Base-by-base conservation (phyloP, 83 land plant species). In the Picea abies region DNA sequence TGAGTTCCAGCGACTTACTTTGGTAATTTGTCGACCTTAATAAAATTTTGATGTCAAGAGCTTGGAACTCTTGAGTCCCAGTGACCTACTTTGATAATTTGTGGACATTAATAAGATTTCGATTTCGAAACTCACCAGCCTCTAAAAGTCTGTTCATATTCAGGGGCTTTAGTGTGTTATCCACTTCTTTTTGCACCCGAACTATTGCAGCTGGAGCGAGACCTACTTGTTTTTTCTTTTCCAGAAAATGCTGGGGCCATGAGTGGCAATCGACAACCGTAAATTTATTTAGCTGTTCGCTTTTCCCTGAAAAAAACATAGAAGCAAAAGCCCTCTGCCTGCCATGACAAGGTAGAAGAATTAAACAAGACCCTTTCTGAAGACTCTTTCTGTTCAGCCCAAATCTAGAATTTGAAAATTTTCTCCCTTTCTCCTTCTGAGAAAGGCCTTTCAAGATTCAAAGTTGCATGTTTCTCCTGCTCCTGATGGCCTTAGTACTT, bases 161-260 rank as follows among this genome's bases (percentile, higher is more conserved):
- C 58, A 90, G 29, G 17, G 88, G 41, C 67, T 67, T 85, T 37
- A 91, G 80, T 4, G 69, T 66, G 75, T 90, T 84, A 83, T 80
- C 83, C 11, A 71, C 52, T 32, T 86, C 89, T 73, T 89, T 92
- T 64, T 85, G 85, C 69, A 92, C 80, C 41, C 85, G 25, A 52
- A 96, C 99, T 60, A 98, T 82, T 61, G 96, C 98, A 78, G 98
- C 97, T 16, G 98, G 96, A 85, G 98, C 97, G 29, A 92, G 88
- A 20, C 98, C 98, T 41, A 89, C 35, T 66, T 85, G 81, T 19
- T 79, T 81, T 80, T 94, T 86, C 63, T 85, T 86, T 63, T 89
- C 93, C 4, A 79, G 60, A 67, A 96, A 96, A 81, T 93, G 92
- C 0, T 87, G 97, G 7, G 99, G 98, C 88, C 97, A 98, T 62